Conservation (phyloP, 345 rosid species). For the Lepidium didymum region DNA sequence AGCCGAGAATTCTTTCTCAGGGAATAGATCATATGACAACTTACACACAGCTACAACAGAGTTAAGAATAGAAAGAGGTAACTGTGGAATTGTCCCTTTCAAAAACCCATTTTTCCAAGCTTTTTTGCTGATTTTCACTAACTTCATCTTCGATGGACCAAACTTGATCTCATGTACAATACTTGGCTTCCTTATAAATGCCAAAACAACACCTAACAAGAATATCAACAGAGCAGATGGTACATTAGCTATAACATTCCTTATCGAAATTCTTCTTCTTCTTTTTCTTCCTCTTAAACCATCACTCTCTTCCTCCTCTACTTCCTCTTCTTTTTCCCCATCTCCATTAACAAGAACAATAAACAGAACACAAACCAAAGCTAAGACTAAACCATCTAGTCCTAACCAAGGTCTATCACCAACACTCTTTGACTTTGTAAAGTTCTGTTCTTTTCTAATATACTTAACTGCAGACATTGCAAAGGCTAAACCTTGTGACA, state of each 20-base stretch:
- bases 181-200: conserved; percentile 50
- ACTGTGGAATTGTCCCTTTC: conserved; percentile 76
- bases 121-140: conserved; percentile 40
- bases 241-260: conserved; percentile 31
- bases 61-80: conserved; percentile 71
- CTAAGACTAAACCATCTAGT: conserved; percentile 70
- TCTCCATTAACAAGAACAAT: conserved; percentile 56
- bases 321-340: conserved; percentile 37
- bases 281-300: conserved; percentile 20
- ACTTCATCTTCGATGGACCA: conserved; percentile 51
- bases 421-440: conserved; percentile 52
- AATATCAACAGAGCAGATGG: conserved; percentile 81
- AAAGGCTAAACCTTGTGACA: conserved; percentile 75
- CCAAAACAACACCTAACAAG: conserved; percentile 55
- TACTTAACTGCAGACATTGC: conserved; percentile 78
- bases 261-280: conserved; percentile 18
- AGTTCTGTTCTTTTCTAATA: conserved; percentile 48
- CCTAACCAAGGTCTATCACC: conserved; percentile 67
- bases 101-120: conserved; percentile 76
- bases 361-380: conserved; percentile 53
- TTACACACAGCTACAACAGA: conserved; percentile 87
- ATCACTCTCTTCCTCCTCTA: conserved; percentile 1
- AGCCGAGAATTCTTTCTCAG: conserved; percentile 57
- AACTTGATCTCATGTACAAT: conserved; percentile 38
- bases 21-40: conserved; percentile 69